phyloP scores from a whole-genome alignment of 257 asterid species.

The Anisodus tanguticus region DNA sequence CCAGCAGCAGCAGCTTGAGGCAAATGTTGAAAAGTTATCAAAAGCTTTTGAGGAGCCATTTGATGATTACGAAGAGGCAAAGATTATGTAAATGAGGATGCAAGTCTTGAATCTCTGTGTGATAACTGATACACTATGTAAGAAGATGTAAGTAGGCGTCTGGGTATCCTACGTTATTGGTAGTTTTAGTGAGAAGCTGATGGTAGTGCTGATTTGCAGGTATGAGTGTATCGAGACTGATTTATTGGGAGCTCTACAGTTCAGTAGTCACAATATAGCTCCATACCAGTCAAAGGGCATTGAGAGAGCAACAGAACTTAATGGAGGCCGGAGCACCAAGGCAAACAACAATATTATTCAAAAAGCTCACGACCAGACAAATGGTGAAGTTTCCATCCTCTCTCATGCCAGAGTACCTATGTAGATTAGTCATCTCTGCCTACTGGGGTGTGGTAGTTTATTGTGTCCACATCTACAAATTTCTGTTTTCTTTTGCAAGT shows the following conservation, averaged over 20 bases:
- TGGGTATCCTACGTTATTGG: neutral
- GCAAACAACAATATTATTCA: slow-evolving; percentile 41
- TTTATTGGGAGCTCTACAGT: slow-evolving; percentile 79
- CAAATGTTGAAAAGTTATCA: slow-evolving; percentile 85
- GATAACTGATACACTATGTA: slow-evolving; percentile 78
- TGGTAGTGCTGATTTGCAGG: slow-evolving; percentile 61
- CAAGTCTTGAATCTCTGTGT: slow-evolving; percentile 74
- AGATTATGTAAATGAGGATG: slow-evolving; percentile 68
- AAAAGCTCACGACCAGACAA: slow-evolving; percentile 49
- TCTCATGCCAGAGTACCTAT: slow-evolving; percentile 22
- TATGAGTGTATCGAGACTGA: slow-evolving; percentile 93
- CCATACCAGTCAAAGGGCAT: slow-evolving; percentile 95
- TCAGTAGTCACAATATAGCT: slow-evolving; percentile 69
- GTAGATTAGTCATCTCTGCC: slow-evolving; percentile 29
- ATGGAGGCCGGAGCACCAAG: slow-evolving; percentile 50
- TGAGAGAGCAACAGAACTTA: slow-evolving; percentile 78
- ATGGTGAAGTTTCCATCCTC: slow-evolving; percentile 54
- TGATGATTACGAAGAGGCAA: slow-evolving; percentile 57
- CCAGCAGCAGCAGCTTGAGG: slow-evolving; percentile 98
- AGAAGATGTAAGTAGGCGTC: slow-evolving; percentile 66
- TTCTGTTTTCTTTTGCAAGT: slow-evolving; percentile 19
- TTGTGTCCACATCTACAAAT: slow-evolving; percentile 21
- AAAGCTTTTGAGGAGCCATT: slow-evolving; percentile 83
- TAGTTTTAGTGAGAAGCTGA: slow-evolving; percentile 33
- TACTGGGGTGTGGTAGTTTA: slow-evolving; percentile 25